Evolutionary conservation across 2,329 filamentous ascomycete genomes (phyloP).

Genomic region (Leptographium flavum): DNA sequence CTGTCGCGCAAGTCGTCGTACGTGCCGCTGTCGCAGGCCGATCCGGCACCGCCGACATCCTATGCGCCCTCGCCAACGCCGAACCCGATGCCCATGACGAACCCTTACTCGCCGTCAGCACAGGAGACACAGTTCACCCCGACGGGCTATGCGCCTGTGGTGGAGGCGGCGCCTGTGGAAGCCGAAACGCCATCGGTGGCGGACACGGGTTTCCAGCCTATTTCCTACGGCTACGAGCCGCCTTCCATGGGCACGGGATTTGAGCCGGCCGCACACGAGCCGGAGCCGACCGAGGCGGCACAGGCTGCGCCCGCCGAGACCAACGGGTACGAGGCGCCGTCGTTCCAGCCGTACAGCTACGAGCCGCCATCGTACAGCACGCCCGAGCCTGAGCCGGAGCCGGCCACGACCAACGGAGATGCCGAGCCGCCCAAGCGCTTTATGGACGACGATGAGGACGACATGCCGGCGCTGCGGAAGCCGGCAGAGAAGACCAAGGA

Average conservation of each 20-base stretch:
- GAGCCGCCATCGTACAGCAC: constrained; percentile 39
- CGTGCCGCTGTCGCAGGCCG: constrained; percentile 10
- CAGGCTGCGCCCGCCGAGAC: constrained; percentile 10
- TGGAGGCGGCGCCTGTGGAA: not conserved
- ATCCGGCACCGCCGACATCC: not conserved
- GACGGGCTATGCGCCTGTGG: constrained; percentile 13
- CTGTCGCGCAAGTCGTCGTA: constrained; percentile 16
- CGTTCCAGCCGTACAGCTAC: constrained; percentile 44
- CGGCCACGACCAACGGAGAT: constrained; percentile 27
- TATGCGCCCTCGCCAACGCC: too few species aligned
- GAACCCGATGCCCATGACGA: too few species aligned
- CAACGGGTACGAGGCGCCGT: constrained; percentile 45
- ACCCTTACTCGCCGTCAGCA: not conserved
- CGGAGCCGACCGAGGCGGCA: constrained; percentile 9
- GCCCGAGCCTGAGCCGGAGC: constrained; percentile 34
- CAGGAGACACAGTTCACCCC: constrained; percentile 7
- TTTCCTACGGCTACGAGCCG: constrained; percentile 37
- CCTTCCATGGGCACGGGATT: constrained; percentile 23
- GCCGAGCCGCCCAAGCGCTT: constrained; percentile 50
- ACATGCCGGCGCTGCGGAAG: constrained; percentile 43
- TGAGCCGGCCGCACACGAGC: constrained; percentile 9
- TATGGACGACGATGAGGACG: constrained; percentile 72
- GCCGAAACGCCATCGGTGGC: not conserved
- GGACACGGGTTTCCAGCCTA: constrained; percentile 25
- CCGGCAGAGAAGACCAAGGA: constrained; percentile 45